Base-by-base conservation (phyloP, 192 early-diverging fungal species). In the Spizellomyces punctatus region DNA sequence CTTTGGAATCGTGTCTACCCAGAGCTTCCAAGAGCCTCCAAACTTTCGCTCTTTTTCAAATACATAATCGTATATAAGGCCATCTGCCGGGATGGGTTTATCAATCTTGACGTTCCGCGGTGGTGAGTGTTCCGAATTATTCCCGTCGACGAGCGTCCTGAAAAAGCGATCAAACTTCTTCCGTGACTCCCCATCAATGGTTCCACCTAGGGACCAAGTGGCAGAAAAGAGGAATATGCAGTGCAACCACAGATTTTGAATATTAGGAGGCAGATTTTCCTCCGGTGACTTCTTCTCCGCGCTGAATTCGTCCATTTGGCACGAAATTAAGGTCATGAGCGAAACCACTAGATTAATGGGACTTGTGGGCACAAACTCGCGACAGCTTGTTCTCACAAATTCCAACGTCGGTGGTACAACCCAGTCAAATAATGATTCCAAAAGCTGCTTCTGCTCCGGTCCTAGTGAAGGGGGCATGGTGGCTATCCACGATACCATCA, bases 201-300 rank as follows among this genome's bases (percentile, higher is more conserved):
- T 86, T 5, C 86, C 86, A 10, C 86, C 86, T 36, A 88, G 67
- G 5, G 86, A 83, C 86, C 86, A 88, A 5, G 85, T 77, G 46
- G 74, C 74, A 6, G 79, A 79, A 73, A 88, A 88, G 8, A 88
- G 55, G 61, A 88, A 88, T 7, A 78, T 56, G 58, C 72, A 78
- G 9, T 78, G 67, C 10, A 88, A 71, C 86, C 86, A 88, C 3
- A 87, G 9, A 10, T 36, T 79, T 48, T 63, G 74, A 16, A 85
- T 77, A 65, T 83, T 82, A 42, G 76, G 68, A 4, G 82, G 71
- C 57, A 87, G 74, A 5, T 58, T 45, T 27, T 78, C 70, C 12
- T 75, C 75, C 19, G 57, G 70, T 10, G 58, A 54, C 22, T 72
- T 66, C 58, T 78, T 72, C 6, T 81, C 77, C 2, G 54, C 73